A percentile compares a stretch with the other conserved stretches of the same genome.
Conservation (phyloP, 202 grass and related monocot genomes). For the Schoenoplectus tabernaemontani region DNA sequence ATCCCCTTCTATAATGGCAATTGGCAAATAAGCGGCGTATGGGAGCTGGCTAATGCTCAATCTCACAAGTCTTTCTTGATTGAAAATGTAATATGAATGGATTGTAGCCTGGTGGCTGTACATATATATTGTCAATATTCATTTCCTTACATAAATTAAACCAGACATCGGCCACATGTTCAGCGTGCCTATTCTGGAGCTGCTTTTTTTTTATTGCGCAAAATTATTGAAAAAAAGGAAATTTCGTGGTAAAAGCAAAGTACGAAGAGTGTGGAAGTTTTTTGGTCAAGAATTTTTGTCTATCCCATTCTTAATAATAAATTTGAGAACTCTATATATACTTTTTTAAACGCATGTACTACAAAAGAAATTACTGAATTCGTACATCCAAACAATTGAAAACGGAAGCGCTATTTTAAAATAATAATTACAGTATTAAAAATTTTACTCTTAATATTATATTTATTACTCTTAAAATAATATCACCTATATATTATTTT, state of each 20-base stretch:
- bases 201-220: not conserved
- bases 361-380: not conserved
- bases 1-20: not conserved
- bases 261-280: not conserved
- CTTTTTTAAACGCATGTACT: not conserved
- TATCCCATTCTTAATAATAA: not conserved
- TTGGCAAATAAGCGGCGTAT: not conserved
- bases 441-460: no score
- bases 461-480: no score
- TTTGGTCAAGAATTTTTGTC: not conserved
- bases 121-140: not conserved
- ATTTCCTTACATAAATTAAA: not conserved
- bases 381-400: not conserved
- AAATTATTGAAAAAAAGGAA: not conserved
- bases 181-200: not conserved
- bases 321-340: not conserved
- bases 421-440: no score
- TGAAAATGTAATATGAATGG: not conserved
- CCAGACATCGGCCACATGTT: not conserved
- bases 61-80: not conserved
- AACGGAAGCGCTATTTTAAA: no score
- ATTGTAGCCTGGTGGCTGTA: not conserved
- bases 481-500: no score
- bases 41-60: not conserved
- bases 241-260: not conserved